Percentiles rank a stretch among this genome's conserved stretches.
Evolutionary conservation across 345 rosid genomes (phyloP).

Genomic region (Mercurialis annua): DNA sequence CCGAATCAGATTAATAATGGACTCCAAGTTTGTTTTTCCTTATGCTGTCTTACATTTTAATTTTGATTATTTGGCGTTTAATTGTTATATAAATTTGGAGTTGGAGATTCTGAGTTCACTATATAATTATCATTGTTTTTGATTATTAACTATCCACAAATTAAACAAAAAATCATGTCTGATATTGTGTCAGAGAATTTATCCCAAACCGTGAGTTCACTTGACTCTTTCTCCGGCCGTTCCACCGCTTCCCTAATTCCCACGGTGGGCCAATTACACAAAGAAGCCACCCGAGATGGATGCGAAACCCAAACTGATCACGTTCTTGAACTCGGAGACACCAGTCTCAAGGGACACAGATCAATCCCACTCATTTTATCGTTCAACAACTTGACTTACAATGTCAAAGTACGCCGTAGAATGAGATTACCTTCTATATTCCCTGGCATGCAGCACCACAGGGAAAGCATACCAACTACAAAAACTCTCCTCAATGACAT

Average conservation of each 20-base stretch:
- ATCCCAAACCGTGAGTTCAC: conserved; percentile 39
- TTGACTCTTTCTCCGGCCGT: background rate
- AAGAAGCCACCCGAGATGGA: conserved; percentile 55
- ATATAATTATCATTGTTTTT: too few relatives aligned
- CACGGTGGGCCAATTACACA: conserved; percentile 71
- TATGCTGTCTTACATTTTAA: too few relatives aligned
- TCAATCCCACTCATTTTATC: conserved; percentile 62
- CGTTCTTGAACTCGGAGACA: conserved; percentile 31
- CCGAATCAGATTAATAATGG: too few relatives aligned
- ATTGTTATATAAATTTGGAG: too few relatives aligned
- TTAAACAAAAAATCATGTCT: too few relatives aligned
- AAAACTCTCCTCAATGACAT: conserved; percentile 74
- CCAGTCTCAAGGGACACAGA: conserved; percentile 27
- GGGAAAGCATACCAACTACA: conserved; percentile 36
- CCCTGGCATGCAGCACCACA: conserved; percentile 10
- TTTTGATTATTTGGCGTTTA: too few relatives aligned
- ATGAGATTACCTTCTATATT: conserved; percentile 36
- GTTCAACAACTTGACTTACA: conserved; percentile 75
- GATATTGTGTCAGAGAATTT: conserved; percentile 41
- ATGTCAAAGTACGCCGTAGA: conserved; percentile 53
- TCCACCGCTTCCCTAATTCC: conserved; percentile 8
- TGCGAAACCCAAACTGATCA: conserved; percentile 74
- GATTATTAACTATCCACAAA: too few relatives aligned
- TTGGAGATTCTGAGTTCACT: too few relatives aligned
- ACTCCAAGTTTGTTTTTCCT: too few relatives aligned